Evolutionary conservation across 2,329 filamentous ascomycete genomes (phyloP), one percentile per base, ranked within the genome.

Genomic region (Chaetomium globosum): DNA sequence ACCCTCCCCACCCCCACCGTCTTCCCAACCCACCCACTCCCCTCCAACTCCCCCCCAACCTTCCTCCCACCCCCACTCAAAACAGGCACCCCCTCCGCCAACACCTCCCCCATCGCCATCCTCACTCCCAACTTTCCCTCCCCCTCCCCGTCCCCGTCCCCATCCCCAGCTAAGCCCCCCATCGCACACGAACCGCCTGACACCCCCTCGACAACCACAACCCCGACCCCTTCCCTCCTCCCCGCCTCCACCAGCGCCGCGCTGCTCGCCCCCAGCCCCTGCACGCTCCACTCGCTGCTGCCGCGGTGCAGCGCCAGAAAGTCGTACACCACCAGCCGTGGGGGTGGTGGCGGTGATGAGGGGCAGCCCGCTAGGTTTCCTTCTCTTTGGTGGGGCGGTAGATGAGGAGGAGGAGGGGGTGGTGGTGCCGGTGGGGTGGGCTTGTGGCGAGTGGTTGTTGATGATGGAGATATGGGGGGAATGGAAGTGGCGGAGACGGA

Each of bases 281-380:
- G 90, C 0, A 87, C 89, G 59, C 89, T 92, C 85, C 89, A 93
- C 66, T 91, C 88, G 67, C 87, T 87, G 0, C 88, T 90, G 61
- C 85, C 82, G 28, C 85, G 82, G 74, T 93, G 91, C 51, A 90
- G 75, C 23, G 82, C 79, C 19, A 93, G 73, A 51, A 90, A 81
- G 59, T 89, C 87, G 70, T 91, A 89, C 1, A 90, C 76, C 1
- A 91, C 74, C 3, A 92, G 77, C 26, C 82, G 74, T 0, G 84
- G 82, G 21, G 23, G 7, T 43, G 9, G 23, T 67, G 55, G 16
- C 65, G 61, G 33, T 59, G 21, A 28, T 30, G 13, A 7, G 13
- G 16, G 54, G 4, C 12, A 28, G 49, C 43, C n/a, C n/a, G n/a
- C n/a, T n/a, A n/a, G n/a, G n/a, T n/a, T 30, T 28, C 9, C 39